Evolutionary conservation across 2,329 filamentous ascomycete species (phyloP), one percentile per base, ranked within the genome.

Genomic region (Aspergillus sp.): DNA sequence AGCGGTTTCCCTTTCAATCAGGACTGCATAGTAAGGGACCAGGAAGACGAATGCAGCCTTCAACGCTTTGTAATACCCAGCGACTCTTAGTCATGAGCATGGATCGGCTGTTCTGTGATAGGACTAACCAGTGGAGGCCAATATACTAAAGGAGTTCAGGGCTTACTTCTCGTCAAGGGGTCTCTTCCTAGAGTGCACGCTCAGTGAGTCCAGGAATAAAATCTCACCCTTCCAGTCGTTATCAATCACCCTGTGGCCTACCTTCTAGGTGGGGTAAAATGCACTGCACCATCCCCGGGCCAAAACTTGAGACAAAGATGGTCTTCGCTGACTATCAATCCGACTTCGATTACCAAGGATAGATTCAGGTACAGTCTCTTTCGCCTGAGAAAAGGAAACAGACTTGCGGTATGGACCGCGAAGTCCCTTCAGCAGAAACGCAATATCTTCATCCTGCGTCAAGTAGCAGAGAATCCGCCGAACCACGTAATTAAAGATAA

Each of bases 141-240:
- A 19, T 19, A 19, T 19, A 19, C 19, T 41, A 35, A 28, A 8
- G 19, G 29, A n/a, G 2, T 7, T 19, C 5, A 5, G 29, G 39
- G 42, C 59, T 51, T 56, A 73, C 66, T 65, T 65, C 53, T 73
- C 71, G 61, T 86, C 86, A 86, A 80, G 26, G 84, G 88, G 83
- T 58, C 81, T 81, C 67, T 94, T 94, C 48, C 76, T 78, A 0
- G 86, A 81, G 57, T 85, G 73, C 6, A 87, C 77, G 6, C 80
- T 83, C n/a, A 94, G 71, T 4, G 75, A 80, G 50, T 89, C 84
- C 88, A 88, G 94, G 64, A 94, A 93, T 34, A 90, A 79, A 50
- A 94, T 88, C 54, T 90, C 83, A 41, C 88, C 88, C 52, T 83
- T 81, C 88, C 88, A 94, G 45, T 94, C 86, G 42, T 85, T 85